A percentile compares a stretch with the other conserved stretches of the same genome.
phyloP scores from a whole-genome alignment of 1,139 yeast species.

The Hansenula sp. region DNA sequence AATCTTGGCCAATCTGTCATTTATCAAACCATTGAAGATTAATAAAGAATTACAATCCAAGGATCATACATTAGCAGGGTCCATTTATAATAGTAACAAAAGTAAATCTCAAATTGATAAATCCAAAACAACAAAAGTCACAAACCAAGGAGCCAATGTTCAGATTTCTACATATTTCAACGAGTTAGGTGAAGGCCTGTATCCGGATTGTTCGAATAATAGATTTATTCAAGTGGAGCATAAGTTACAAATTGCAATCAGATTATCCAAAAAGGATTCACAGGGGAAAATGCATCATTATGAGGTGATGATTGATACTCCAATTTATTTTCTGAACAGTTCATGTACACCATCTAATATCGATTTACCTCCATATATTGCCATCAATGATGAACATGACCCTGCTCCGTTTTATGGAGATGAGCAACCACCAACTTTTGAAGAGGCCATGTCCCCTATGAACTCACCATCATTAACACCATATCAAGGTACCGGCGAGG shows the following conservation, averaged over 20 bases:
- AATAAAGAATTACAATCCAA: constrained; percentile 4
- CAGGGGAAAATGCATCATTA: constrained; percentile 68
- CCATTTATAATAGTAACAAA: not conserved
- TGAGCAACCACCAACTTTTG: constrained; percentile 49
- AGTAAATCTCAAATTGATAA: not conserved
- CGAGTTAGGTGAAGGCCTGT: constrained; percentile 35
- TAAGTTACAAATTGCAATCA: constrained; percentile 70
- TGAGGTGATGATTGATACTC: constrained; percentile 88
- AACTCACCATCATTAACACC: constrained; percentile 17
- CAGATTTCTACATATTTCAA: constrained; percentile 16
- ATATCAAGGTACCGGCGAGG: constrained; percentile 9
- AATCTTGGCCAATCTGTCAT: constrained; percentile 13
- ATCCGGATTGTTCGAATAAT: constrained; percentile 68
- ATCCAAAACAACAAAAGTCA: constrained; percentile 5
- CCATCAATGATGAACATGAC: constrained; percentile 5
- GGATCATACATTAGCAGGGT: not conserved
- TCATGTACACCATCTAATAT: constrained; percentile 65
- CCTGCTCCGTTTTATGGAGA: constrained; percentile 31
- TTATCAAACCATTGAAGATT: constrained; percentile 16
- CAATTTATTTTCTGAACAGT: constrained; percentile 67
- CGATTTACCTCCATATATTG: constrained; percentile 64
- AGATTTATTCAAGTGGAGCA: constrained; percentile 71
- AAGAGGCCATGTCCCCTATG: constrained; percentile 44
- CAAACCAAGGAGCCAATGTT: constrained; percentile 13
- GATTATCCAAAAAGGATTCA: constrained; percentile 66